Conservation (phyloP, 2,329 filamentous ascomycete species). For the Monosporascus sp. region DNA sequence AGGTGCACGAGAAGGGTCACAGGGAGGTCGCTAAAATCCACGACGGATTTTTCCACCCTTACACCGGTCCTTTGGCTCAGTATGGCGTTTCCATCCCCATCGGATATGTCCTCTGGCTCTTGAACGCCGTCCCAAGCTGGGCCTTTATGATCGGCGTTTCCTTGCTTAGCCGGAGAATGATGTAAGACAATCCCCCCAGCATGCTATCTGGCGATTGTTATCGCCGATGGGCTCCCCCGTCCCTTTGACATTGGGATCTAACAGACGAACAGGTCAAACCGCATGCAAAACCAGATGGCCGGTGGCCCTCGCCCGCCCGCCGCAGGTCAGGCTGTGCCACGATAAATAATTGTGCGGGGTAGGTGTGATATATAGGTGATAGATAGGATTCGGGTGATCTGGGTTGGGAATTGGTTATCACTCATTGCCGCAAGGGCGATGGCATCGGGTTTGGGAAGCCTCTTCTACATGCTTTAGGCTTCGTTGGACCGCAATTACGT, state of each 20-base stretch:
- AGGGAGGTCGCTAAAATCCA: conserved; percentile 36
- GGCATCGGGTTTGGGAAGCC: background rate
- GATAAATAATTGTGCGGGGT: conserved; percentile 9
- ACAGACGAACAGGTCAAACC: conserved; percentile 15
- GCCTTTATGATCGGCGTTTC: conserved; percentile 71
- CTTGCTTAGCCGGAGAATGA: conserved; percentile 67
- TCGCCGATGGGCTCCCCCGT: too few species aligned
- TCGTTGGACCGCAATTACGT: conserved; percentile 3
- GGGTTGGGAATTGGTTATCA: background rate
- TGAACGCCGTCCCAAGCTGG: conserved; percentile 67
- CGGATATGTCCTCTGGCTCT: conserved; percentile 63
- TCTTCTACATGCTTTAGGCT: conserved; percentile 1
- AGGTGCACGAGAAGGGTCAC: conserved; percentile 50
- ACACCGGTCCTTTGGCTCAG: conserved; percentile 62
- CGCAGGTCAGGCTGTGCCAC: conserved; percentile 21
- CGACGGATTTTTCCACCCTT: conserved; percentile 70
- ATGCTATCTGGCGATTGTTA: conserved; percentile 1
- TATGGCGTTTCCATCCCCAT: conserved; percentile 57
- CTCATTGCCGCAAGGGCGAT: background rate
- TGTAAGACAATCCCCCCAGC: conserved; percentile 53
- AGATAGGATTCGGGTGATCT: background rate
- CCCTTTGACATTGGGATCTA: too few species aligned
- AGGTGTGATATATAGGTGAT: background rate
- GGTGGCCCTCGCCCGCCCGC: conserved; percentile 18
- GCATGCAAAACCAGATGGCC: conserved; percentile 19